Percentiles rank a stretch among this genome's conserved stretches.
These are phyloP conservation scores for Blakeslea trispora DNA, from an alignment of 371 early-diverging fungal genomes.

Conservation along the genomic window DNA sequence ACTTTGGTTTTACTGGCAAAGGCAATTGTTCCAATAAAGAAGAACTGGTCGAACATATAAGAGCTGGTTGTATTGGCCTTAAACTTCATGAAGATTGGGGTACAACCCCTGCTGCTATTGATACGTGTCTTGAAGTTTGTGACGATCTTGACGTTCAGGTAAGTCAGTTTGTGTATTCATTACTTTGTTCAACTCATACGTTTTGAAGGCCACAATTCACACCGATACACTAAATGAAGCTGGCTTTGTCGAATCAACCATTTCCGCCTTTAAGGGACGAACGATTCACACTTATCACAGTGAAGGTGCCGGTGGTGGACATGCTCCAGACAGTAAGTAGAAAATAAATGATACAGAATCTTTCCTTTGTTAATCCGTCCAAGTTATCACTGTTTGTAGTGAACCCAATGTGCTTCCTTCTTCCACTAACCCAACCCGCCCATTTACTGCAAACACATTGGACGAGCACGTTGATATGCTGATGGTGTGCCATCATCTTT, in stretches of 20 bases:
- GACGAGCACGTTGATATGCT: conserved; percentile 98
- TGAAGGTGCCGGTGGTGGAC: conserved; percentile 97
- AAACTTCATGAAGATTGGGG: conserved; percentile 97
- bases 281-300: conserved; percentile 94
- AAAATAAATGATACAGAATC: no score
- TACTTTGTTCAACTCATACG: conserved; percentile 7
- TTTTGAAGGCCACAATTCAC: conserved; percentile 74
- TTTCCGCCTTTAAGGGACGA: conserved; percentile 84
- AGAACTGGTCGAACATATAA: conserved; percentile 79
- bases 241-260: conserved; percentile 90
- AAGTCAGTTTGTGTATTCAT: not conserved
- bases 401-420: conserved; percentile 86
- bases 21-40: conserved; percentile 74
- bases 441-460: conserved; percentile 88
- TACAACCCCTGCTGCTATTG: conserved; percentile 90
- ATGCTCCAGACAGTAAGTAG: conserved; percentile 78
- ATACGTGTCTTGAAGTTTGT: conserved; percentile 81
- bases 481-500: conserved; percentile 97
- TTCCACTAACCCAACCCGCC: conserved; percentile 93
- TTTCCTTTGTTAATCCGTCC: conserved; percentile 19
- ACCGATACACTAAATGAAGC: conserved; percentile 95
- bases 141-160: conserved; percentile 87
- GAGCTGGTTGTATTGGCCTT: conserved; percentile 88
- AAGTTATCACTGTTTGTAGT: conserved; percentile 82
- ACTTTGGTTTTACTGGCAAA: conserved; percentile 94